These are phyloP conservation scores for Hygrocybe coccinea DNA, from an alignment of 768 basidiomycete species.

Conservation along the genomic window DNA sequence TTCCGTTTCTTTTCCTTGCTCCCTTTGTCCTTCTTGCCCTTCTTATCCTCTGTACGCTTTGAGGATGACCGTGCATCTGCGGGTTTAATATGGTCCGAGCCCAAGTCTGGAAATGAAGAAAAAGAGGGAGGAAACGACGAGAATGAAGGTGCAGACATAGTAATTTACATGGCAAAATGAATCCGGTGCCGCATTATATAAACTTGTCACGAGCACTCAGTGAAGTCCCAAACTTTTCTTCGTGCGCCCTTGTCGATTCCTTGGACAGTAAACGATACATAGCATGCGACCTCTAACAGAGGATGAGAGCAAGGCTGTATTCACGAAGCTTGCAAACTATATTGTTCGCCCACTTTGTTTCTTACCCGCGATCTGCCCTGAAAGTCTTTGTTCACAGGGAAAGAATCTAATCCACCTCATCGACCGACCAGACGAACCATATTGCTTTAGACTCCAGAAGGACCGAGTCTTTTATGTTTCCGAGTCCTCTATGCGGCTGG, in stretches of 20 bases:
- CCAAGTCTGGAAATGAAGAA: slow-evolving; percentile 63
- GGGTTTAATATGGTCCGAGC: slow-evolving; percentile 38
- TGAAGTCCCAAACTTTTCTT: too few species aligned
- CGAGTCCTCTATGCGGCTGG: slow-evolving; percentile 87
- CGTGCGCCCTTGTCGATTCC: background rate
- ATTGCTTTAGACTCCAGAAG: slow-evolving; percentile 92
- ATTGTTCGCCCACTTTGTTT: slow-evolving; percentile 52
- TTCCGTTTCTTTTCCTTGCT: slow-evolving; percentile 27
- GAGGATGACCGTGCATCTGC: slow-evolving; percentile 11
- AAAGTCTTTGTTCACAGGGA: slow-evolving; percentile 50
- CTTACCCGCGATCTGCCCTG: background rate
- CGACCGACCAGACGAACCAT: slow-evolving; percentile 88
- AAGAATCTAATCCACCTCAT: slow-evolving; percentile 95
- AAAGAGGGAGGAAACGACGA: slow-evolving; percentile 63
- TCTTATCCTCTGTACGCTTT: slow-evolving; percentile 5
- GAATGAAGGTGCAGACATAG: slow-evolving; percentile 54
- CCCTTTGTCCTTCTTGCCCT: slow-evolving; percentile 9
- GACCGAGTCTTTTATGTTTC: slow-evolving; percentile 97
- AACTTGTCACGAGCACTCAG: too few species aligned
- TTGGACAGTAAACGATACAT: background rate
- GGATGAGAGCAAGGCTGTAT: slow-evolving; percentile 94
- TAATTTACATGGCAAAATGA: background rate
- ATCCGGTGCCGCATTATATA: background rate
- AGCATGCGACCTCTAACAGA: slow-evolving; percentile 92
- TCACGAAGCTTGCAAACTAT: slow-evolving; percentile 96